Conservation (phyloP, 352 stramenopile species). For the Phytophthora chlamydospora region DNA sequence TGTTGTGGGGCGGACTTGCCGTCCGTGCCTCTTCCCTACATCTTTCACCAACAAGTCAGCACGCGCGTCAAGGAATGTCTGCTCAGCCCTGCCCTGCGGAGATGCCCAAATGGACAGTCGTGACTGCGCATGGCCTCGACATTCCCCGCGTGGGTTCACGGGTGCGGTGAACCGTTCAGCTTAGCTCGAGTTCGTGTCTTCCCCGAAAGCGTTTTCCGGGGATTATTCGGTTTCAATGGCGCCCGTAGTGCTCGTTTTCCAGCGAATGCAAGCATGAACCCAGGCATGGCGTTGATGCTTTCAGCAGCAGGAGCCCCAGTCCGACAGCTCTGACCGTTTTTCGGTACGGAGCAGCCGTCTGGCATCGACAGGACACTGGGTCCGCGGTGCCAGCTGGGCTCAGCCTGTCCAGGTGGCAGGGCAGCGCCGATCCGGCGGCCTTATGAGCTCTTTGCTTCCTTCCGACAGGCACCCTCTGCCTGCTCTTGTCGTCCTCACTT, state of each 20-base stretch:
- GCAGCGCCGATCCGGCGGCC: not conserved
- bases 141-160: slow-evolving; percentile 20
- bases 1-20: slow-evolving; percentile 12
- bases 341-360: not conserved
- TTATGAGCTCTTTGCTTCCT: slow-evolving; percentile 19
- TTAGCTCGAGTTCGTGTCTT: slow-evolving; percentile 3
- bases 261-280: too few relatives aligned
- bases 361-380: slow-evolving; percentile 16
- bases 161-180: not conserved
- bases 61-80: slow-evolving; percentile 15
- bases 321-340: too few relatives aligned
- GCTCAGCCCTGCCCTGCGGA: not conserved
- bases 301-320: too few relatives aligned
- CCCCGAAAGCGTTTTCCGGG: slow-evolving; percentile 5
- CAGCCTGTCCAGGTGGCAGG: slow-evolving; percentile 23
- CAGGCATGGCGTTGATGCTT: too few relatives aligned
- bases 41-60: slow-evolving; percentile 8
- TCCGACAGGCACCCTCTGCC: slow-evolving; percentile 12
- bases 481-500: slow-evolving; percentile 13
- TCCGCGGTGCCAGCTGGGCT: slow-evolving; percentile 24
- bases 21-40: slow-evolving; percentile 4
- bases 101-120: slow-evolving; percentile 16
- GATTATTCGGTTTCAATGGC: slow-evolving; percentile 13
- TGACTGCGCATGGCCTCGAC: slow-evolving; percentile 22
- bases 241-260: too few relatives aligned